Percentiles rank a stretch among this genome's conserved stretches.
phyloP scores from a whole-genome alignment of 1,139 yeast genomes.

The Hanseniaspora uvarum region DNA sequence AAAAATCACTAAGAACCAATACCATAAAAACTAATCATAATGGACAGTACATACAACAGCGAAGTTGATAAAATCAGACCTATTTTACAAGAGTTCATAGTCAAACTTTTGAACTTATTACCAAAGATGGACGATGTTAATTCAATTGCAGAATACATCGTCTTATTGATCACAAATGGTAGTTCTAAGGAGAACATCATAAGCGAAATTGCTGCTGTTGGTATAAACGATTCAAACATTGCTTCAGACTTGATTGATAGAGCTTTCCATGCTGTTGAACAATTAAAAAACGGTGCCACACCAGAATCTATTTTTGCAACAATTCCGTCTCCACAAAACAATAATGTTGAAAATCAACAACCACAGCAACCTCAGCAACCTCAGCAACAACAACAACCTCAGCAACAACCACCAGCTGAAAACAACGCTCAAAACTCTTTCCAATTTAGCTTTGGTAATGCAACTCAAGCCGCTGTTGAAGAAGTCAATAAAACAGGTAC shows the following conservation, averaged over 20 bases:
- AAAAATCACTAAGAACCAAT: neutral
- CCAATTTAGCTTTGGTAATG: constrained; percentile 13
- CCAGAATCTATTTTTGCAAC: constrained; percentile 20
- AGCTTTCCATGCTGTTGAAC: constrained; percentile 48
- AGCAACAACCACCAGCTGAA: constrained; percentile 3
- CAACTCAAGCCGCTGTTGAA: constrained; percentile 13
- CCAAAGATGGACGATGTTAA: constrained; percentile 54
- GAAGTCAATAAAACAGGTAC: constrained; percentile 18
- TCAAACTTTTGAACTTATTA: constrained; percentile 19
- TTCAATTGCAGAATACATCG: constrained; percentile 72
- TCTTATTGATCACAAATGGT: constrained; percentile 61
- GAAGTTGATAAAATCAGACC: constrained; percentile 11
- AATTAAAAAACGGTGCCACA: constrained; percentile 33
- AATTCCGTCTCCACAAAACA: constrained; percentile 14
- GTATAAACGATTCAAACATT: constrained; percentile 53
- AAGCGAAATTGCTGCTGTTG: constrained; percentile 49
- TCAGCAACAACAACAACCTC: constrained; percentile 16
- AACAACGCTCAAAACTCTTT: neutral
- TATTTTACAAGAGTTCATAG: constrained; percentile 11
- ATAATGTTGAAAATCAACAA: constrained; percentile 15
- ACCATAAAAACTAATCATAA: neutral
- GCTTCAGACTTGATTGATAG: constrained; percentile 35
- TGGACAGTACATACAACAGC: constrained; percentile 7
- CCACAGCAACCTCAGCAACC: constrained; percentile 18
- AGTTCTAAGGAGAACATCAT: constrained; percentile 56